Evolutionary conservation across 257 asterid species (phyloP).

Genomic region (Salvia hispanica): DNA sequence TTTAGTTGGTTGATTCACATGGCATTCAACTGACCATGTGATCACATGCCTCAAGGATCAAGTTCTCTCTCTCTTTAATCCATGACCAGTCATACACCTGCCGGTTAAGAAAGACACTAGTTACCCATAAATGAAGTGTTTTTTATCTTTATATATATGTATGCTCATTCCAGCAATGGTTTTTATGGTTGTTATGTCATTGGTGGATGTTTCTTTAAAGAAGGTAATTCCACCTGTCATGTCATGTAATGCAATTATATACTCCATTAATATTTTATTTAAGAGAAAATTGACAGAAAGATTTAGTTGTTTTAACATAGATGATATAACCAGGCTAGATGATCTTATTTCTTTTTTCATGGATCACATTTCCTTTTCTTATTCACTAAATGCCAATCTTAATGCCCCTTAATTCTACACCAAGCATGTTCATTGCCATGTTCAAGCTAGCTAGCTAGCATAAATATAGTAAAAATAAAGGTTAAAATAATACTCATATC

Average conservation of each 20-base stretch:
- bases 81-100: slow-evolving; percentile 37
- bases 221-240: not conserved
- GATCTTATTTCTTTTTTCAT: too few relatives aligned
- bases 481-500: too few relatives aligned
- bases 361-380: not conserved
- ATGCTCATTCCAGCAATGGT: not conserved
- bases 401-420: not conserved
- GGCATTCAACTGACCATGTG: slow-evolving; percentile 64
- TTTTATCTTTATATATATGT: not conserved
- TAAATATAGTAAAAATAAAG: too few relatives aligned
- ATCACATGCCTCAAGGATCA: slow-evolving; percentile 59
- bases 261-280: too few relatives aligned
- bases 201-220: not conserved
- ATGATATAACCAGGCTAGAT: too few relatives aligned
- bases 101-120: slow-evolving; percentile 19
- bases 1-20: slow-evolving; percentile 64
- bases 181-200: not conserved
- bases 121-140: slow-evolving; percentile 19
- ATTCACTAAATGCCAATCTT: not conserved
- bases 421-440: not conserved
- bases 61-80: slow-evolving; percentile 44
- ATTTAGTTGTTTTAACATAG: not conserved
- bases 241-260: not conserved
- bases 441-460: not conserved
- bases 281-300: too few relatives aligned